Conservation (phyloP, 2,329 filamentous ascomycete genomes). For the Parascedosporium putredinis region DNA sequence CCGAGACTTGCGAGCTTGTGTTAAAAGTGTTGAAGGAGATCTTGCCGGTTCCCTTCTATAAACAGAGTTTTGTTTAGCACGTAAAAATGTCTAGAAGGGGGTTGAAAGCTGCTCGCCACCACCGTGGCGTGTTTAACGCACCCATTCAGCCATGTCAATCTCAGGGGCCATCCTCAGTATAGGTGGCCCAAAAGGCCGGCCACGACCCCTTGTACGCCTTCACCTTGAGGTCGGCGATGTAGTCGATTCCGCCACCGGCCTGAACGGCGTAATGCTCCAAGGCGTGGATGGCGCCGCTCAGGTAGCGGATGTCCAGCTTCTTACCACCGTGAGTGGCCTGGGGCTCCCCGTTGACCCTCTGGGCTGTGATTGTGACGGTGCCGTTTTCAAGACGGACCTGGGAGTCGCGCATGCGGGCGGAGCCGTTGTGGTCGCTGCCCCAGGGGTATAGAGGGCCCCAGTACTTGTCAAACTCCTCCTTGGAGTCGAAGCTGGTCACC, state of each 20-base stretch:
- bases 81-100: no score
- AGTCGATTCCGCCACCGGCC: conserved; percentile 29
- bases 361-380: conserved; percentile 36
- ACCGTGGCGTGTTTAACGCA: no score
- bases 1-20: conserved; percentile 33
- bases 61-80: no score
- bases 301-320: conserved; percentile 38
- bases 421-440: conserved; percentile 48
- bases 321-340: conserved; percentile 26
- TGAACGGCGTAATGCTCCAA: conserved; percentile 28
- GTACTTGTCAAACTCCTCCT: conserved; percentile 22
- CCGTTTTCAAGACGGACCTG: conserved; percentile 31
- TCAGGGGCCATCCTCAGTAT: conserved; percentile 48
- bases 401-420: conserved; percentile 39
- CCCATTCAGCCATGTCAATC: conserved; percentile 48
- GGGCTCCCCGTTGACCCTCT: conserved; percentile 29
- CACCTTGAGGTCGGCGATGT: conserved; percentile 28
- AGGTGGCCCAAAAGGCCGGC: conserved; percentile 51
- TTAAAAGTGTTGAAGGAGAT: conserved; percentile 47
- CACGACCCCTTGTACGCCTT: conserved; percentile 35
- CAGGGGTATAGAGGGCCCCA: conserved; percentile 43
- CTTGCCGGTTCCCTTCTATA: conserved; percentile 44
- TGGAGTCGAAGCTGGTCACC: not conserved
- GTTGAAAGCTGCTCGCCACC: no score
- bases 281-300: conserved; percentile 33